Conservation (phyloP, 306 rosid genomes). For the Oemleria cerasiformis region DNA sequence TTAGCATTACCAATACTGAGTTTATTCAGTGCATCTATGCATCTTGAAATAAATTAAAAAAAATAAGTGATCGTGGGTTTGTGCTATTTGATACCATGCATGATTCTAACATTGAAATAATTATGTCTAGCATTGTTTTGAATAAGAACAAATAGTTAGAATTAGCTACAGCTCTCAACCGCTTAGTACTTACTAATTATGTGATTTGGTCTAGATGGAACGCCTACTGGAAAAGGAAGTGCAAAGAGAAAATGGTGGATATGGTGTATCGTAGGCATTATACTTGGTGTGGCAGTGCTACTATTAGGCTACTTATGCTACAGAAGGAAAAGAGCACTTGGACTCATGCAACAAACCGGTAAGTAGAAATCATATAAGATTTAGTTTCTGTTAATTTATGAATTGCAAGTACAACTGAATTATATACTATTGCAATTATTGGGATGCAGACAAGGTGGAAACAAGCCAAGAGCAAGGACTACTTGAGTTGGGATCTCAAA, state of each 20-base stretch:
- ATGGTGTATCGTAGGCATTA: constrained; percentile 18
- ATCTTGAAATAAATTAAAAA: too few relatives aligned
- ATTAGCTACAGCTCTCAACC: not conserved
- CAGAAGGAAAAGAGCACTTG: constrained; percentile 10
- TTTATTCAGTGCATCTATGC: constrained; percentile 1
- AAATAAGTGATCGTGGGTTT: not conserved
- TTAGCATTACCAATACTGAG: not conserved
- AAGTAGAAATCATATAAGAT: not conserved
- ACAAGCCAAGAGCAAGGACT: constrained; percentile 23
- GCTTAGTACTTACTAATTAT: not conserved
- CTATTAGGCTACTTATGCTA: constrained; percentile 16
- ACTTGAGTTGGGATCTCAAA: constrained; percentile 20
- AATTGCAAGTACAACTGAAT: constrained; percentile 1
- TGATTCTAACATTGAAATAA: not conserved
- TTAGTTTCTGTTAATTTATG: not conserved
- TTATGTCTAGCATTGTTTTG: not conserved
- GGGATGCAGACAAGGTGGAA: constrained; percentile 1
- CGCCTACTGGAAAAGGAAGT: constrained; percentile 1
- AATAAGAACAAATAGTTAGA: not conserved
- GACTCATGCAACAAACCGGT: constrained; percentile 8
- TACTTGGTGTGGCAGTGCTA: constrained; percentile 7
- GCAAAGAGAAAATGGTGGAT: constrained; percentile 13
- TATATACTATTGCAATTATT: not conserved
- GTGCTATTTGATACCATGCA: not conserved
- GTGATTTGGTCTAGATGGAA: constrained; percentile 9